Evolutionary conservation across 2,329 filamentous ascomycete species (phyloP).

Genomic region (Pseudocercospora fijiensis): DNA sequence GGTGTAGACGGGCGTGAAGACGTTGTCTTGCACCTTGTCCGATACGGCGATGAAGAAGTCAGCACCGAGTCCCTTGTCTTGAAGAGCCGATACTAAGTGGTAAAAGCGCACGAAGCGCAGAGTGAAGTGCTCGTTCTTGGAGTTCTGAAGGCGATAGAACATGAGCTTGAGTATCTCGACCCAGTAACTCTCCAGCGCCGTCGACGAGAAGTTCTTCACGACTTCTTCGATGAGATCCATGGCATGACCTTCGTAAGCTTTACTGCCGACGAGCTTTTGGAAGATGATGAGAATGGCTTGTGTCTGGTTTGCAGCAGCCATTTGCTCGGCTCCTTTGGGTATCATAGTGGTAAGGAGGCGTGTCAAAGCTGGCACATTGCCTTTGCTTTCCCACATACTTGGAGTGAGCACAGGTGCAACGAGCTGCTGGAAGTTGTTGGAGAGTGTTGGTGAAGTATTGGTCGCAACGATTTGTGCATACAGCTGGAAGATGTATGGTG

Average conservation of each 20-base stretch:
- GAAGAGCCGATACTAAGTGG: slow-evolving; percentile 79
- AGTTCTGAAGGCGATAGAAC: slow-evolving; percentile 69
- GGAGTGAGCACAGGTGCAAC: slow-evolving; percentile 76
- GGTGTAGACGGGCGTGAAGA: slow-evolving; percentile 84
- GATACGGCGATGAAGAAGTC: slow-evolving; percentile 87
- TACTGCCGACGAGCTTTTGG: slow-evolving; percentile 79
- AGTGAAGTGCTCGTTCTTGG: slow-evolving; percentile 79
- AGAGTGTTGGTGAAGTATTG: slow-evolving; percentile 74
- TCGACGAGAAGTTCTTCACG: slow-evolving; percentile 69
- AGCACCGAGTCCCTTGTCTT: slow-evolving; percentile 79
- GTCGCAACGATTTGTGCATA: slow-evolving; percentile 87
- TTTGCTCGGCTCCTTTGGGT: slow-evolving; percentile 68
- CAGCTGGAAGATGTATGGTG: slow-evolving; percentile 94
- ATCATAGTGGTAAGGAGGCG: slow-evolving; percentile 82
- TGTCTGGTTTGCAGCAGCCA: slow-evolving; percentile 76
- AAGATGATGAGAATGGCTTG: slow-evolving; percentile 93
- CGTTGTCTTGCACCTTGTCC: slow-evolving; percentile 73
- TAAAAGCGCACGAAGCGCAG: slow-evolving; percentile 91
- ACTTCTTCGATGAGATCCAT: slow-evolving; percentile 89
- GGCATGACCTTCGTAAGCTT: slow-evolving; percentile 79
- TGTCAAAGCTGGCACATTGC: slow-evolving; percentile 88
- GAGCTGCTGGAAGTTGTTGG: slow-evolving; percentile 76
- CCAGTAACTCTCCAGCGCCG: slow-evolving; percentile 75
- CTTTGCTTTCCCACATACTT: slow-evolving; percentile 84
- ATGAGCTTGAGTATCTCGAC: slow-evolving; percentile 76